These are phyloP conservation scores for Candida krabiensis DNA, from an alignment of 805 yeast species.

Conservation along the genomic window DNA sequence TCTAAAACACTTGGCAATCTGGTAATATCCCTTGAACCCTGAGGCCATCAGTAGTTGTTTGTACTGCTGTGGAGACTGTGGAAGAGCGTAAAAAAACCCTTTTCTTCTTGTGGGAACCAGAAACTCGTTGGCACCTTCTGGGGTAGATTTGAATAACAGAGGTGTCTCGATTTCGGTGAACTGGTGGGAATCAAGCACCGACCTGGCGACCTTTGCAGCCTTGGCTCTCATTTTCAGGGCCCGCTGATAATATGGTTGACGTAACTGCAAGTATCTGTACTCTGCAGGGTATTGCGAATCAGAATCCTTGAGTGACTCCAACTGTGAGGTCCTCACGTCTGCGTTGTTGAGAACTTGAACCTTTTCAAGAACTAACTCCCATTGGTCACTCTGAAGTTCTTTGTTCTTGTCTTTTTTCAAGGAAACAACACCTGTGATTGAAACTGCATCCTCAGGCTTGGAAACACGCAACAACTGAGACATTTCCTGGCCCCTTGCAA, in stretches of 20 bases:
- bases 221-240: constrained; percentile 57
- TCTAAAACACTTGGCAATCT: constrained; percentile 90
- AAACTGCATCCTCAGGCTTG: constrained; percentile 75
- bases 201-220: constrained; percentile 46
- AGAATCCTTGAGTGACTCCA: constrained; percentile 56
- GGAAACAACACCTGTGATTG: constrained; percentile 56
- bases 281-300: constrained; percentile 72
- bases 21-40: constrained; percentile 84
- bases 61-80: constrained; percentile 98
- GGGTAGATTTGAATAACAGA: constrained; percentile 88
- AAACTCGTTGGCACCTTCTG: constrained; percentile 97
- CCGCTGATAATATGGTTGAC: constrained; percentile 57
- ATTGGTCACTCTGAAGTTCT: constrained; percentile 25
- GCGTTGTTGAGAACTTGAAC: constrained; percentile 63
- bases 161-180: constrained; percentile 94
- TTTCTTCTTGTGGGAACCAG: constrained; percentile 82
- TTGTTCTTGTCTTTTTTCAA: constrained; percentile 33
- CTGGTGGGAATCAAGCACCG: constrained; percentile 34
- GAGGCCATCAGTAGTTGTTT: constrained; percentile 94
- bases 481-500: constrained; percentile 39
- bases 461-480: constrained; percentile 41
- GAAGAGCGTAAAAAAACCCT: constrained; percentile 76
- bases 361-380: constrained; percentile 59
- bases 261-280: constrained; percentile 75
- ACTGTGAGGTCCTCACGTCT: constrained; percentile 59